These are phyloP conservation scores for Ophiostoma populinum DNA, from an alignment of 2,329 filamentous ascomycete genomes.

Conservation along the genomic window DNA sequence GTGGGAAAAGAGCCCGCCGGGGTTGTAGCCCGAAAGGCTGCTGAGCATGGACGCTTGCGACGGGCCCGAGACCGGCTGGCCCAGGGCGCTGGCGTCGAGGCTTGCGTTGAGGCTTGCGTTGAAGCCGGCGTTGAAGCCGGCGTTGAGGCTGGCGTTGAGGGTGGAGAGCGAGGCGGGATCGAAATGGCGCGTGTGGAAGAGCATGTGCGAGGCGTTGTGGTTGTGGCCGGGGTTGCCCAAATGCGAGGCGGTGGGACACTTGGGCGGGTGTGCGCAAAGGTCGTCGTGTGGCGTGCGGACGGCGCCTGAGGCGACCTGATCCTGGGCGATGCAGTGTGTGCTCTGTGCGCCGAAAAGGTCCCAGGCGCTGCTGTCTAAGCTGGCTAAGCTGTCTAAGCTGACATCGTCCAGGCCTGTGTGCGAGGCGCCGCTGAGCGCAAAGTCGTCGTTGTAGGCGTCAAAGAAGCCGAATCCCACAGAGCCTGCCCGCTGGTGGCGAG, in stretches of 20 bases:
- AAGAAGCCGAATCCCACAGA: slow-evolving; percentile 7
- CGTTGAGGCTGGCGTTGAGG: background rate
- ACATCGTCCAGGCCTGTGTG: slow-evolving; percentile 3
- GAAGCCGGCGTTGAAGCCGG: background rate
- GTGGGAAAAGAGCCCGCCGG: slow-evolving; percentile 1
- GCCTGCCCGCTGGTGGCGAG: slow-evolving; percentile 6
- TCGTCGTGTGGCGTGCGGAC: slow-evolving; percentile 11
- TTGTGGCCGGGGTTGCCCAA: slow-evolving; percentile 1
- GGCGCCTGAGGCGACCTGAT: slow-evolving; percentile 4
- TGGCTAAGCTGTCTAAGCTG: slow-evolving; percentile 8
- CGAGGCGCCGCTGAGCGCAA: slow-evolving; percentile 2
- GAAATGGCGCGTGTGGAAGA: slow-evolving; percentile 10
- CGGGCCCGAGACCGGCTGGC: background rate
- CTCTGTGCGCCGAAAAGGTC: slow-evolving; percentile 9
- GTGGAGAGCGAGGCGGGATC: slow-evolving; percentile 2
- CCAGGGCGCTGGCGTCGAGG: background rate
- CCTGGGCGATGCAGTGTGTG: slow-evolving; percentile 8
- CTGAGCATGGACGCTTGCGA: background rate
- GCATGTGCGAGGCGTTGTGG: slow-evolving; percentile 7
- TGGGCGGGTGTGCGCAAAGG: slow-evolving; percentile 10
- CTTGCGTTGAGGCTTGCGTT: background rate
- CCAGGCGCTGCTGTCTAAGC: slow-evolving; percentile 6
- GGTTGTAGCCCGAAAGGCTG: slow-evolving; percentile 1
- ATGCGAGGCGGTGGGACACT: slow-evolving; percentile 7
- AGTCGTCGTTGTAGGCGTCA: slow-evolving; percentile 5